Conservation (phyloP, 257 asterid species). For the Nicotiana knightiana region DNA sequence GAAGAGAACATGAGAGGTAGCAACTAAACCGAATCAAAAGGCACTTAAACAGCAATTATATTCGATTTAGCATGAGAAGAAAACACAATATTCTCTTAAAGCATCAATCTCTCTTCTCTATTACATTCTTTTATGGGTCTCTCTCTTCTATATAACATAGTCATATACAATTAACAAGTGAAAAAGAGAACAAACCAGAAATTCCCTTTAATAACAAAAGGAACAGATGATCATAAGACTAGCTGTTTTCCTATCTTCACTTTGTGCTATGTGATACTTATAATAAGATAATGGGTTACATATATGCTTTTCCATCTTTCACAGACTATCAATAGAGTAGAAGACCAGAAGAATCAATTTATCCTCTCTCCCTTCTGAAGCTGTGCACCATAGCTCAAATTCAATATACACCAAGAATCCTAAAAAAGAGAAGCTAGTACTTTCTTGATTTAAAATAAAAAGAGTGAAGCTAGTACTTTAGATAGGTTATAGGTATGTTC, state of each 20-base stretch:
- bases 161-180: background rate
- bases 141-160: background rate
- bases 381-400: background rate
- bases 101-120: background rate
- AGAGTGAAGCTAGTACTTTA: background rate
- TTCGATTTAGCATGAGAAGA: background rate
- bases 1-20: background rate
- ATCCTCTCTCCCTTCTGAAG: background rate
- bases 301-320: background rate
- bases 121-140: too few species aligned
- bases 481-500: background rate
- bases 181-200: background rate
- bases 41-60: background rate
- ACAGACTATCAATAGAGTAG: background rate
- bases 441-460: background rate
- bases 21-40: background rate
- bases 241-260: conserved; percentile 5
- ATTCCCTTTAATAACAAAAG: conserved; percentile 1
- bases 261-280: background rate
- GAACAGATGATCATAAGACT: background rate
- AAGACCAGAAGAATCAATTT: background rate
- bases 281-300: background rate
- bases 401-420: background rate
- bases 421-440: background rate
- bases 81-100: background rate